Base-by-base conservation (phyloP, 129 eudicot genomes). In the Kitagawia praeruptora region DNA sequence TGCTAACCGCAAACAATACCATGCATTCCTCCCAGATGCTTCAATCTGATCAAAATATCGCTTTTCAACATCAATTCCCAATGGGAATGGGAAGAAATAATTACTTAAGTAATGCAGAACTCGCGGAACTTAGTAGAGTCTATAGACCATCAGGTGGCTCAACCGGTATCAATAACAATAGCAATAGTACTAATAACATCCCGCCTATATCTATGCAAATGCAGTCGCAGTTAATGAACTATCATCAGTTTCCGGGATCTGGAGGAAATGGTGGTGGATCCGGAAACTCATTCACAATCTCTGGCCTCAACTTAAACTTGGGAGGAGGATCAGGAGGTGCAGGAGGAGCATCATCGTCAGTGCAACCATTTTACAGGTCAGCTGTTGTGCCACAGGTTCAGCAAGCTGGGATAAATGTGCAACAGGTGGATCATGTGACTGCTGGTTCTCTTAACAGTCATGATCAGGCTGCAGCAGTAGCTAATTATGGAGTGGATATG, bases 231-330 rank as follows among this genome's bases (percentile, higher is more conserved):
- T 28, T 83, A 31, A 66, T 66, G 18, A 70, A 74, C 83, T 83
- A 77, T 42, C 54, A 76, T 1, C 72, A 66, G 37, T 66, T 66
- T 31, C 3, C 31, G 13, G 67, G 31, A n/a, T 16, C 21, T 2
- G 78, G 77, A 5, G 82, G 67, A 2, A 77, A 53, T 2, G 81
- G 61, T 6, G 82, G 81, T 3, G 85, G 76, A 78, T 27, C 72
- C 7, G 74, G 47, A 15, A 66, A 77, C 34, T 49, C 71, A 77
- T 86, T 83, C 53, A 83, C 87, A 9, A 83, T 86, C 27, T 83
- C 89, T 0, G 89, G 87, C 8, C 73, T 83, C 71, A 78, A 86
- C 70, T 39, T 80, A 49, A 86, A 83, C 81, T 84, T 83, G 0
- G 89, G 85, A 9, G 84, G 82, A 53, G 53, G 78, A 19, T 41